A percentile compares a stretch with the other conserved stretches of the same genome.
Conservation (phyloP, 1,284 basidiomycete genomes). For the Ustanciosporium gigantosporum region DNA sequence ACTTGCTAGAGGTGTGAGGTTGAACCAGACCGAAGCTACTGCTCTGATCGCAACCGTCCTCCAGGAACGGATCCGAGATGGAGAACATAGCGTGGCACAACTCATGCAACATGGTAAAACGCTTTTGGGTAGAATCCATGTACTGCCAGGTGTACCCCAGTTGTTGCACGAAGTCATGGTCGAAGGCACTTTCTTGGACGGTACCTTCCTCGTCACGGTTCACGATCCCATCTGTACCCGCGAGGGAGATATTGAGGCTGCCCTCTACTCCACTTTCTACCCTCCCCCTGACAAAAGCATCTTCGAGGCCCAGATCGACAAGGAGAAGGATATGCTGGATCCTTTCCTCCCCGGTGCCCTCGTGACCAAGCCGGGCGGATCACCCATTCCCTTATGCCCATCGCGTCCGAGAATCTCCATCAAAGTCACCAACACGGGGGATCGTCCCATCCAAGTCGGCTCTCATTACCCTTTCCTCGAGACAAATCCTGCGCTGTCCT, state of each 20-base stretch:
- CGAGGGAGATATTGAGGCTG: constrained; percentile 74
- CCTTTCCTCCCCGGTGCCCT: constrained; percentile 42
- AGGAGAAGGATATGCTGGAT: constrained; percentile 1
- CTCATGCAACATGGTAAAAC: constrained; percentile 77
- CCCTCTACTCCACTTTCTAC: constrained; percentile 89
- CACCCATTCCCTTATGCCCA: constrained; percentile 74
- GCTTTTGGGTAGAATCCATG: constrained; percentile 84
- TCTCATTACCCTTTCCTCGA: constrained; percentile 82
- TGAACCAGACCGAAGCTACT: constrained; percentile 85
- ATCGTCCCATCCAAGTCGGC: constrained; percentile 80
- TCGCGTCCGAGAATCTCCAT: constrained; percentile 73
- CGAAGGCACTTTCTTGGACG: constrained; percentile 57
- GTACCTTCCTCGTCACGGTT: constrained; percentile 56
- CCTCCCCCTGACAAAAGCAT: constrained; percentile 73
- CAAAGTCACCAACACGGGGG: constrained; percentile 86
- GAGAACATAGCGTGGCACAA: constrained; percentile 79
- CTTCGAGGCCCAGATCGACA: constrained; percentile 8
- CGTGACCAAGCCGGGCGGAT: constrained; percentile 38
- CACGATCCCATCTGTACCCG: constrained; percentile 83
- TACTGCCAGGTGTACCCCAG: constrained; percentile 70
- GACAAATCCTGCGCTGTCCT: constrained; percentile 78
- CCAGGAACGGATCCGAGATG: constrained; percentile 95
- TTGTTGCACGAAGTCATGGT: constrained; percentile 61
- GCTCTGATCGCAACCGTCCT: constrained; percentile 88
- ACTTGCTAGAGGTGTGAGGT: constrained; percentile 81